These are phyloP conservation scores for Fusarium sp. DNA, from an alignment of 2,329 filamentous ascomycete genomes.

Conservation along the genomic window DNA sequence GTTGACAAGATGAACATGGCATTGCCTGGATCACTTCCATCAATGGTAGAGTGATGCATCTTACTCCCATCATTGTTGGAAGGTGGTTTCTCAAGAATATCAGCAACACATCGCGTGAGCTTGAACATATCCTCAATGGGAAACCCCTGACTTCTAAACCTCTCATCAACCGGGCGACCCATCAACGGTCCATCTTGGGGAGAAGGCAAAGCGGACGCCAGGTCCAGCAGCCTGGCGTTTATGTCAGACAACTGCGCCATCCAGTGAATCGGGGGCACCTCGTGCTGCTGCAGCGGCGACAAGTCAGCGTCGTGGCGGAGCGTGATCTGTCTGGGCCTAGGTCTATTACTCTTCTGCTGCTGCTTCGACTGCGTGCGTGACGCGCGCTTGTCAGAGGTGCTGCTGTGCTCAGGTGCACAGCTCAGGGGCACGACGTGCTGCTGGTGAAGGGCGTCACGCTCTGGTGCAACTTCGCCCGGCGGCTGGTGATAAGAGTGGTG, in stretches of 20 bases:
- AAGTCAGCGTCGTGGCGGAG: conserved; percentile 37
- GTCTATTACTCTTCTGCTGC: conserved; percentile 11
- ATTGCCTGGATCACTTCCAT: conserved; percentile 48
- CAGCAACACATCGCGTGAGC: conserved; percentile 49
- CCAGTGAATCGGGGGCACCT: conserved; percentile 43
- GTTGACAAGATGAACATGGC: conserved; percentile 50
- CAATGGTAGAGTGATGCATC: conserved; percentile 27
- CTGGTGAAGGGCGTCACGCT: conserved; percentile 11
- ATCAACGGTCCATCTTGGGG: conserved; percentile 32
- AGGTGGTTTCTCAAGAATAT: conserved; percentile 44
- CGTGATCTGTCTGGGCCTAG: conserved; percentile 46
- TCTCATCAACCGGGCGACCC: conserved; percentile 33
- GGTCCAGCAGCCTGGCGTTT: conserved; percentile 49
- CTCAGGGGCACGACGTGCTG: conserved; percentile 26
- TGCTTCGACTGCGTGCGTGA: conserved; percentile 37
- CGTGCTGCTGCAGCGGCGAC: conserved; percentile 27
- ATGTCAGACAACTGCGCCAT: conserved; percentile 52
- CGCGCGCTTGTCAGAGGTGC: conserved; percentile 36
- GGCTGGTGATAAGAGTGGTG: conserved; percentile 12
- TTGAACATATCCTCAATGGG: conserved; percentile 53
- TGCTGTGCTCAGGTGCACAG: conserved; percentile 38
- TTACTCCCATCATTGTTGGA: conserved; percentile 8
- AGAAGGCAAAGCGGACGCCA: conserved; percentile 46
- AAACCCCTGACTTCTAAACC: conserved; percentile 43
- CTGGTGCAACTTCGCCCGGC: conserved; percentile 26